These are phyloP conservation scores for Globisporangium uncinulatum DNA, from an alignment of 352 stramenopile species.

Conservation along the genomic window DNA sequence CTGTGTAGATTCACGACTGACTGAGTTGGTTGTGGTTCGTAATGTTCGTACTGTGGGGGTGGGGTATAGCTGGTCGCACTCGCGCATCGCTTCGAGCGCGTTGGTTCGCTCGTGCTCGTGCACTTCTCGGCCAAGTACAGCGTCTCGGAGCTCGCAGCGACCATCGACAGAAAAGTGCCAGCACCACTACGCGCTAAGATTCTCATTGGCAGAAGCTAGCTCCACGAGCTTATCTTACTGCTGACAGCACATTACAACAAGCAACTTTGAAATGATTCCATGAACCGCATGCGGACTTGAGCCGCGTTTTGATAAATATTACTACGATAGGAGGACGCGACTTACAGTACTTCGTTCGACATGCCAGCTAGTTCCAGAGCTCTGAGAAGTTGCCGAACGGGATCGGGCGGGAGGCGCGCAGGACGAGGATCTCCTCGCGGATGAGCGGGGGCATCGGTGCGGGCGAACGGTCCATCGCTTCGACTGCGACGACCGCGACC, in stretches of 20 bases:
- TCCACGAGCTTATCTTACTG: not conserved
- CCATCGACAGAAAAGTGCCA: conserved; percentile 28
- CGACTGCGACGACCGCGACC: conserved; percentile 32
- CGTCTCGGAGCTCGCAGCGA: conserved; percentile 22
- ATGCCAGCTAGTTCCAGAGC: conserved; percentile 48
- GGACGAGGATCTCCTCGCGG: conserved; percentile 73
- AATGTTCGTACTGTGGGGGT: too few relatives aligned
- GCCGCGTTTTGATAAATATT: conserved; percentile 22
- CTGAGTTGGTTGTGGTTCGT: not conserved
- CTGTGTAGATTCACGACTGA: not conserved
- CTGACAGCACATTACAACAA: not conserved
- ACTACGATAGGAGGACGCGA: conserved; percentile 13
- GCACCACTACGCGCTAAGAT: conserved; percentile 38
- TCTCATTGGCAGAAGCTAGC: not conserved
- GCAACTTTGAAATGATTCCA: too few relatives aligned
- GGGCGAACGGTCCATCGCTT: conserved; percentile 51
- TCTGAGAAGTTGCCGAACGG: conserved; percentile 73
- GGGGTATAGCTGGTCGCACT: conserved; percentile 27
- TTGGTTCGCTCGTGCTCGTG: conserved; percentile 56
- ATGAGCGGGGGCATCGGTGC: conserved; percentile 56
- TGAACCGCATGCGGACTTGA: too few relatives aligned
- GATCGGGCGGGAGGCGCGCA: conserved; percentile 67
- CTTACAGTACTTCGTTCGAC: conserved; percentile 1
- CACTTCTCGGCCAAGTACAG: conserved; percentile 73
- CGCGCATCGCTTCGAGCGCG: conserved; percentile 35